A percentile compares a stretch with the other conserved stretches of the same genome.
These are phyloP conservation scores for Lanmaoa rubissima DNA, from an alignment of 768 basidiomycete species.

Conservation along the genomic window DNA sequence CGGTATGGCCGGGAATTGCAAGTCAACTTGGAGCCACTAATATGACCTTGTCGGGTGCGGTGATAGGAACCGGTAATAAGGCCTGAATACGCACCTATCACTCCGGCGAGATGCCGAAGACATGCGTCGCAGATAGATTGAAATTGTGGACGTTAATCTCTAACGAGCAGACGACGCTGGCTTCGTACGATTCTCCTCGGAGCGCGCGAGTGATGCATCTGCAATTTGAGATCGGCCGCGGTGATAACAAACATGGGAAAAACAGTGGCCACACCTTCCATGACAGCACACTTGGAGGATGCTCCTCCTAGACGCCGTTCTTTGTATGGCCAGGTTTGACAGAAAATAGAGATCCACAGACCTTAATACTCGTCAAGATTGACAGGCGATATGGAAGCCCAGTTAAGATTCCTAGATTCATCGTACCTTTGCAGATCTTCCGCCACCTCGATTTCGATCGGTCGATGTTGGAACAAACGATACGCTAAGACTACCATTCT, in stretches of 20 bases:
- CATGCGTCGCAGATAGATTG: slow-evolving; percentile 8
- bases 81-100: slow-evolving; percentile 11
- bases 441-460: slow-evolving; percentile 19
- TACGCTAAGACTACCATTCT: not conserved
- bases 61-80: not conserved
- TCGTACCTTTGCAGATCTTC: slow-evolving; percentile 23
- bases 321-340: slow-evolving; percentile 1
- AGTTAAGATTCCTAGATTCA: slow-evolving; percentile 18
- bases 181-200: slow-evolving; percentile 28
- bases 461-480: slow-evolving; percentile 1
- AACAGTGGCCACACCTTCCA: slow-evolving; percentile 8
- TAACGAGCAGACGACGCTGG: slow-evolving; percentile 1
- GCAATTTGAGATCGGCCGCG: slow-evolving; percentile 23
- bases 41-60: slow-evolving; percentile 22
- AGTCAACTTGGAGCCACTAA: not conserved
- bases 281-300: slow-evolving; percentile 8
- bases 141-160: slow-evolving; percentile 25
- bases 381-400: slow-evolving; percentile 21
- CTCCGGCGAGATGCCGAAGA: slow-evolving; percentile 7
- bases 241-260: slow-evolving; percentile 18
- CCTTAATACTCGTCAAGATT: slow-evolving; percentile 19
- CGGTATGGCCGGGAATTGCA: slow-evolving; percentile 9
- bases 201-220: slow-evolving; percentile 6
- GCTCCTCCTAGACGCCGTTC: slow-evolving; percentile 16
- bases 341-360: slow-evolving; percentile 21